Evolutionary conservation across 169 alveolate species (phyloP), one percentile per base, ranked within the genome.

Genomic region (Hepatocystis sp.): DNA sequence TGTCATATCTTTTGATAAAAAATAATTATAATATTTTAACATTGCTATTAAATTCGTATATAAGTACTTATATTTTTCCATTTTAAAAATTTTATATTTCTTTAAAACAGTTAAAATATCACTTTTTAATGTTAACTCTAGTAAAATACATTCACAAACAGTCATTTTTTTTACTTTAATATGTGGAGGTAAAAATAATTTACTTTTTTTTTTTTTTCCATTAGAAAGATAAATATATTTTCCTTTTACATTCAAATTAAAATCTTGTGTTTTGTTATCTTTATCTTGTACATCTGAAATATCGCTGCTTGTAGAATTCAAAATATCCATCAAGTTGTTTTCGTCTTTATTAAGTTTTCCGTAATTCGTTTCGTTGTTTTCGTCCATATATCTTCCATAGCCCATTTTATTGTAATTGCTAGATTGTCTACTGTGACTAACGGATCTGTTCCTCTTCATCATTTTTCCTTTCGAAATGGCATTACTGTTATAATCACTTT

Each of bases 21-120:
- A 76, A 76, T 76, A 76, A 56, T 76, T 76, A 52, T 76, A 76
- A 76, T 76, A 76, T 53, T 76, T 76, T 23, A 76, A 8, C 88
- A 76, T 76, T 42, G 78, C 78, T 15, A 76, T 52, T 34, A 76
- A 52, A 36, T 76, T 76, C 10, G 58, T 53, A 11, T 76, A 76
- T 30, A 76, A 63, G 39, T 58, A 76, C 44, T 76, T 76, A 58
- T 76, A 76, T 8, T 76, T 76, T 58, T 76, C 88, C 21, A 25
- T 76, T 58, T 76, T 76, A 76, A 76, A 58, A 42, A 76, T 58
- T 58, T 46, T 76, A 52, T 76, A 76, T 13, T 76, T 76, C 25
- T 44, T 76, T n/a, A 76, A 76, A 7, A 76, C 88, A 51, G 19
- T 76, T 27, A 76, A 39, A 10, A 76, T 60, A 63, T 76, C 51